Conservation (phyloP, 2,329 filamentous ascomycete species). For the Aspergillus novofumigatus region DNA sequence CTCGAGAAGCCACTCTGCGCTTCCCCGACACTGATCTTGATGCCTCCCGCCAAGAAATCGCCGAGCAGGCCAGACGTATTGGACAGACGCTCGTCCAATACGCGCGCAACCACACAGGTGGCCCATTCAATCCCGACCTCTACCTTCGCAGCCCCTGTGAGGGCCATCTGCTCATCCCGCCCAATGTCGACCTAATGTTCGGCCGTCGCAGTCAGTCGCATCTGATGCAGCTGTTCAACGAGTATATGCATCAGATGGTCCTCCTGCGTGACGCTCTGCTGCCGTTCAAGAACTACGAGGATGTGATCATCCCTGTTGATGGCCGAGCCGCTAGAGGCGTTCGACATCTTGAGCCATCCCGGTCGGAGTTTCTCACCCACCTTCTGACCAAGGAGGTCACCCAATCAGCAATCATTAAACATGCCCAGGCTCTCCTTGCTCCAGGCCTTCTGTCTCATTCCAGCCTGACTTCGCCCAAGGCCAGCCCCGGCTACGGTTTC, state of each 20-base stretch:
- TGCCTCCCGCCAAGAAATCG: conserved; percentile 13
- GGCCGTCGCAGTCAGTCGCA: conserved; percentile 15
- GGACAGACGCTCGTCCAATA: conserved; percentile 13
- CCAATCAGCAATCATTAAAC: conserved; percentile 5
- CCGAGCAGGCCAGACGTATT: conserved; percentile 13
- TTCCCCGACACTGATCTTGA: conserved; percentile 5
- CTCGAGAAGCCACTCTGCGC: conserved; percentile 15
- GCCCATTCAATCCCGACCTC: conserved; percentile 6
- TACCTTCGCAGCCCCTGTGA: conserved; percentile 18
- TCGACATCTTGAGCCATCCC: conserved; percentile 9
- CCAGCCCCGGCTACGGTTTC: conserved; percentile 18
- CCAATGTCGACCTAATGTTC: conserved; percentile 18
- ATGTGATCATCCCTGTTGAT: conserved; percentile 15
- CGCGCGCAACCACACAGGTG: conserved; percentile 5
- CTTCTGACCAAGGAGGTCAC: conserved; percentile 14
- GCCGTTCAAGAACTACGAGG: conserved; percentile 18
- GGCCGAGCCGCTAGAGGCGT: conserved; percentile 11
- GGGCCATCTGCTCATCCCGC: conserved; percentile 16
- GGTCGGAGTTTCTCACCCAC: conserved; percentile 12
- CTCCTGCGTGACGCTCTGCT: conserved; percentile 18
- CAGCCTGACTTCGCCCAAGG: neutral
- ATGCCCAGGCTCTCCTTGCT: conserved; percentile 13
- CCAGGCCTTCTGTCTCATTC: neutral
- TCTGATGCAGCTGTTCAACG: conserved; percentile 22
- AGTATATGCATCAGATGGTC: conserved; percentile 24